Evolutionary conservation across 2,329 filamentous ascomycete species (phyloP).

Genomic region (Xylariaceae sp.): DNA sequence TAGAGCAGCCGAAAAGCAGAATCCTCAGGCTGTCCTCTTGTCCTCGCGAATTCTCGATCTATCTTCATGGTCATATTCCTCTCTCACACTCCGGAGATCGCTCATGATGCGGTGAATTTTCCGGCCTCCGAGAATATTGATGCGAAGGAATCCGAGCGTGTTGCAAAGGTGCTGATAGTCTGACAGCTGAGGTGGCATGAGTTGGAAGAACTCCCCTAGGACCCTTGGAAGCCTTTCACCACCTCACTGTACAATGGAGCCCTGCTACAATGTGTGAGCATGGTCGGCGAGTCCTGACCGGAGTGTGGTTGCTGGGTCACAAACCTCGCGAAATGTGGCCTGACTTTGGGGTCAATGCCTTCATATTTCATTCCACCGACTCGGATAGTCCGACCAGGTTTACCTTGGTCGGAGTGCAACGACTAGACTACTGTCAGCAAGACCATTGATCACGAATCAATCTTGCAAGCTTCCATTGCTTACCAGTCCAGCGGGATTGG

Average conservation of each 20-base stretch:
- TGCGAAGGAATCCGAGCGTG: slow-evolving; percentile 3
- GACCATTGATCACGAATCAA: not conserved
- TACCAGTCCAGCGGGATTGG: not conserved
- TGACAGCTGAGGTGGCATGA: slow-evolving; percentile 1
- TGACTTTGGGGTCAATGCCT: not conserved
- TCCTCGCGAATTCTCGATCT: not conserved
- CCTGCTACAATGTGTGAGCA: not conserved
- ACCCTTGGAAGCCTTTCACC: not conserved
- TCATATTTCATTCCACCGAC: not conserved
- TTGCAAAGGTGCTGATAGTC: not conserved
- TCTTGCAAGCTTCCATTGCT: not conserved
- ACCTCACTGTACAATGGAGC: not conserved
- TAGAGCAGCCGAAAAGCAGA: slow-evolving; percentile 1
- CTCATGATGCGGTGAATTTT: not conserved
- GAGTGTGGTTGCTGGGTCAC: not conserved
- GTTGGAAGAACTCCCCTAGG: not conserved
- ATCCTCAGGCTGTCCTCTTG: not conserved
- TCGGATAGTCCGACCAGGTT: not conserved
- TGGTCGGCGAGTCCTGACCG: not conserved
- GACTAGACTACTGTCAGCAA: not conserved
- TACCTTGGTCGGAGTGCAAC: not conserved
- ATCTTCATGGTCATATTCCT: not conserved
- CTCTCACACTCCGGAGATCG: not conserved
- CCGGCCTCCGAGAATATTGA: not conserved
- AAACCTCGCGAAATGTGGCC: slow-evolving; percentile 1